phyloP scores from a whole-genome alignment of 371 early-diverging fungal species.

The Mortierella sp. region DNA sequence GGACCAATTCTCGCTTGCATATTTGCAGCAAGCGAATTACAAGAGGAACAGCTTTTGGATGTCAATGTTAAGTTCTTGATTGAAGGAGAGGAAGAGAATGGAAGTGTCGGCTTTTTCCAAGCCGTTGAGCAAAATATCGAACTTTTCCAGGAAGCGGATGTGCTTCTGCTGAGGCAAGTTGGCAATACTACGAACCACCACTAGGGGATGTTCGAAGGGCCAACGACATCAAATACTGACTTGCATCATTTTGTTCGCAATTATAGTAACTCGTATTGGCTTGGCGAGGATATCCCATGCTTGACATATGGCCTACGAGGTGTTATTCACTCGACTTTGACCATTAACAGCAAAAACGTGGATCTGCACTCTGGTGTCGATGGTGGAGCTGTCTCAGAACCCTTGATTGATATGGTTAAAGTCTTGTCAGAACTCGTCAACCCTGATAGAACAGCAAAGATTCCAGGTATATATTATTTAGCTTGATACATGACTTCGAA shows the following conservation, averaged over 20 bases:
- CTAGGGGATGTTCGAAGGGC: not conserved
- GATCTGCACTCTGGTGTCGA: conserved; percentile 90
- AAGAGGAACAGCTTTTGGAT: conserved; percentile 69
- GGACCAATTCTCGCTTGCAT: conserved; percentile 85
- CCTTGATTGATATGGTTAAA: conserved; percentile 80
- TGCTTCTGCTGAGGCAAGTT: conserved; percentile 75
- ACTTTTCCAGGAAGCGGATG: conserved; percentile 74
- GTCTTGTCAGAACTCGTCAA: conserved; percentile 73
- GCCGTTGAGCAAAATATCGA: conserved; percentile 71
- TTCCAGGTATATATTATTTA: conserved; percentile 70
- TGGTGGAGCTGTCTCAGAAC: conserved; percentile 88
- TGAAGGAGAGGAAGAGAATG: conserved; percentile 90
- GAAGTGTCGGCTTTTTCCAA: conserved; percentile 77
- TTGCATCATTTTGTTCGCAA: not conserved
- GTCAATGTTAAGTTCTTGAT: conserved; percentile 84
- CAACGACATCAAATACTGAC: not conserved
- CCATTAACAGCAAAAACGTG: conserved; percentile 66
- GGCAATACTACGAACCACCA: not conserved
- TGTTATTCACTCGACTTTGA: conserved; percentile 78
- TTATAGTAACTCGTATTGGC: conserved; percentile 81
- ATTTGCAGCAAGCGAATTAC: conserved; percentile 82
- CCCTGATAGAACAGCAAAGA: conserved; percentile 68
- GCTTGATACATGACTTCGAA: not conserved
- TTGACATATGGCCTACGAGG: conserved; percentile 97
- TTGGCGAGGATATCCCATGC: conserved; percentile 95